Base-by-base conservation (phyloP, 257 asterid species). In the Przewalskia tangutica region DNA sequence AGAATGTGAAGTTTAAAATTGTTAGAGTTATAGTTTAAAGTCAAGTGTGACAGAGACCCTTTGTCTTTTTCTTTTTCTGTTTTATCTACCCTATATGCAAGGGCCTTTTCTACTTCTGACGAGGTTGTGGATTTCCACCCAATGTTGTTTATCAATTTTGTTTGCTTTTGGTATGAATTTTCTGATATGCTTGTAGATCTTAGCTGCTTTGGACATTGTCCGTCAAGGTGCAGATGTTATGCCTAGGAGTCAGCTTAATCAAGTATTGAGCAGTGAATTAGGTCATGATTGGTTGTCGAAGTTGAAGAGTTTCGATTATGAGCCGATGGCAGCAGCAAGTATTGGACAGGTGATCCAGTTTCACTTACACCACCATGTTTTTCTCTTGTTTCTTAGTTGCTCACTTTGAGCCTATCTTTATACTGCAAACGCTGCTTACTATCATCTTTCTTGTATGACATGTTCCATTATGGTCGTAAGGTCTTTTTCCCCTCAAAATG, bases 141-240 rank as follows among this genome's bases (percentile, higher is more conserved):
- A 46, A 46, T 71, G n/a, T 20, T 46, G 7, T 84, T 78, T 65
- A 38, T 54, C 77, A 38, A 78, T 82, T 50, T 50, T 48, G 59
- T 46, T 73, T 64, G 65, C 71, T 81, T 83, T 79, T 79, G 73
- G 84, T 64, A 56, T 77, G 82, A 75, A 63, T 82, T 70, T 65
- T 81, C 83, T 46, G 59, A n/a, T 83, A 56, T 82, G 71, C 71
- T 85, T 87, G 88, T 89, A 95, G 98, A 92, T 95, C 87, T 88
- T 95, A 90, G 93, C 97, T 87, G 98, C 99, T 88, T 88, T 95
- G 88, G 97, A 94, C 71, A 88, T 93, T 83, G 99, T 95, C 79
- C 97, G 99, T 81, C 99, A 95, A 87, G 99, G 99, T 82, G 99
- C 99, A 55, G 99, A 95, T 85, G 88, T 93, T 87, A 95, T 95